Base-by-base conservation (phyloP, 805 yeast genomes). In the Metahyphopichia silvanorum region DNA sequence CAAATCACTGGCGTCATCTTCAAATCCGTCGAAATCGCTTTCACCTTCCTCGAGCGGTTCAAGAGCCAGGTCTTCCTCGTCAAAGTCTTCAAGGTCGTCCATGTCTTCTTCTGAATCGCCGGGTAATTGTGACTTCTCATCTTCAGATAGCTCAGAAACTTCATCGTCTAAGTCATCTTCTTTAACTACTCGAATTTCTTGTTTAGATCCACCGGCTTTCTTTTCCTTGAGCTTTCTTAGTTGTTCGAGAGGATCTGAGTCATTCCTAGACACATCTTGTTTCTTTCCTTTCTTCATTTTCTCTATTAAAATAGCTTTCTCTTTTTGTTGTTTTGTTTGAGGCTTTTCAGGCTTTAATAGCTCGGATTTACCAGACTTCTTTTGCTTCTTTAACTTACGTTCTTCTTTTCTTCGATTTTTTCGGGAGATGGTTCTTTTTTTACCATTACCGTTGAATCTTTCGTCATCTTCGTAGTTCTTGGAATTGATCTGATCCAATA, bases 401-500 rank as follows among this genome's bases (percentile, higher is more conserved):
- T 61, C 64, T 39, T 61, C 57, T 39, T 64, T 57, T 38, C 64
- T 43, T 38, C 47, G 50, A 23, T 62, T 63, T 57, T 55, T 66
- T 46, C 59, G 53, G 31, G 52, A 53, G 34, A 42, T 42, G 29
- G 34, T 31, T 19, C 57, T 40, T 37, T 53, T 55, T 36, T 47
- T 44, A 14, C 39, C 35, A 9, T 29, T 35, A 26, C 27, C 10
- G 3, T 10, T 41, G 35, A 29, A 47, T 25, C 58, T 38, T 5
- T 42, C 42, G 40, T 39, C 57, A 36, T 60, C 66, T 38, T 67
- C 71, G 22, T 65, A 60, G 25, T 61, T 63, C 23, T 53, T 60
- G 15, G 40, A 33, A 22, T 57, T 47, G 34, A 78, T 61, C 51
- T 75, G 76, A 40, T 79, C 82, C 28, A 78, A 49, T 12, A 77